Evolutionary conservation across 208 protist genomes (phyloP).

Genomic region (Borovskyia barvae): DNA sequence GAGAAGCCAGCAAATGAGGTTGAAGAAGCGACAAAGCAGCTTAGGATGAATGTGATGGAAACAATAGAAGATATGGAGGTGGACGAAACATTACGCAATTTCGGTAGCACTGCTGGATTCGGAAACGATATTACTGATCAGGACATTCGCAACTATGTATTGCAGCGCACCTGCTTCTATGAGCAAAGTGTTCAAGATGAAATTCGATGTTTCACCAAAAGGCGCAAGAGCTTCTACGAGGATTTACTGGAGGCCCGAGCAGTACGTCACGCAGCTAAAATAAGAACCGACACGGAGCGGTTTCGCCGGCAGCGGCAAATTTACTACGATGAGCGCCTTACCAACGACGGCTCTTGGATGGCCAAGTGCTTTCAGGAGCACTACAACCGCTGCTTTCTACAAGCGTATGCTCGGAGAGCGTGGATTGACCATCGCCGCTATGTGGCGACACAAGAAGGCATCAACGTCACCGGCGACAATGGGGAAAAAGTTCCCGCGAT

Average conservation of each 20-base stretch:
- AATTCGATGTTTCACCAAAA: conserved; percentile 28
- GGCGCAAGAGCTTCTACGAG: conserved; percentile 47
- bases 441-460: conserved; percentile 16
- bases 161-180: conserved; percentile 41
- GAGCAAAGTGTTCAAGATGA: conserved; percentile 43
- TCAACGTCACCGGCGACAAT: conserved; percentile 16
- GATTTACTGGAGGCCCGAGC: conserved; percentile 43
- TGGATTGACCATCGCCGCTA: conserved; percentile 33
- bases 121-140: conserved; percentile 43
- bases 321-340: conserved; percentile 37
- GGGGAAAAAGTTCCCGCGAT: conserved; percentile 17
- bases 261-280: conserved; percentile 41
- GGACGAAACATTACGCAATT: conserved; percentile 28
- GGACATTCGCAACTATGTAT: conserved; percentile 44
- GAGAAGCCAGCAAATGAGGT: neutral
- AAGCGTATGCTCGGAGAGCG: conserved; percentile 38
- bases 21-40: conserved; percentile 19
- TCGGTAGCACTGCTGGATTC: conserved; percentile 21
- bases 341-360: conserved; percentile 36
- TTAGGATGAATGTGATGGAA: conserved; percentile 20
- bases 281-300: conserved; percentile 39
- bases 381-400: conserved; percentile 55
- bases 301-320: conserved; percentile 26
- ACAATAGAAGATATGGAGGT: conserved; percentile 26
- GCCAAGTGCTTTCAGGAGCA: conserved; percentile 40